These are phyloP conservation scores for Hypoxylon fuscum DNA, from an alignment of 495 filamentous ascomycete genomes.

Conservation along the genomic window DNA sequence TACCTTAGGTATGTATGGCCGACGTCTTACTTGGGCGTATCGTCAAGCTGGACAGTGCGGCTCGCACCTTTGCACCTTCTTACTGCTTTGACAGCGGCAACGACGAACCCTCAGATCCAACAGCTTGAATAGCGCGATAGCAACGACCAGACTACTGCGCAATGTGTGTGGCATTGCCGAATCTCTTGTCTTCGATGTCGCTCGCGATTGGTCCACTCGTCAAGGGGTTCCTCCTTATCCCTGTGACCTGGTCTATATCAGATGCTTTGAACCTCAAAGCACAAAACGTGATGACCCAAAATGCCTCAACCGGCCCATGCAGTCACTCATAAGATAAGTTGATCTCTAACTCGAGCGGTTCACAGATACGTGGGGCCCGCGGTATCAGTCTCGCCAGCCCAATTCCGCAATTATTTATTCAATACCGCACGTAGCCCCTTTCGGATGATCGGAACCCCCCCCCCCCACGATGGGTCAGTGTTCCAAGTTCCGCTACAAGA, in stretches of 20 bases:
- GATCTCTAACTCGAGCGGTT: neutral
- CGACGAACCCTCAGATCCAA: conserved; percentile 1
- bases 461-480: conserved; percentile 21
- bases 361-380: conserved; percentile 12
- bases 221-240: conserved; percentile 11
- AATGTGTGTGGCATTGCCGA: conserved; percentile 25
- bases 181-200: conserved; percentile 7
- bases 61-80: no score
- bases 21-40: no score
- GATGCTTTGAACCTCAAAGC: conserved; percentile 25
- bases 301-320: conserved; percentile 21
- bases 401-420: neutral
- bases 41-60: no score
- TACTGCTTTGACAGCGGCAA: conserved; percentile 25
- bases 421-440: conserved; percentile 9
- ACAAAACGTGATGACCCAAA: conserved; percentile 38
- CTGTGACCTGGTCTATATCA: conserved; percentile 30
- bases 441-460: conserved; percentile 16
- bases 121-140: conserved; percentile 9
- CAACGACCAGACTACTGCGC: conserved; percentile 5
- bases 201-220: conserved; percentile 18
- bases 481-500: conserved; percentile 1
- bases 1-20: no score
- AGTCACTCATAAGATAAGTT: neutral
- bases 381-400: conserved; percentile 2